phyloP scores from a whole-genome alignment of 306 rosid species.

The Corylus heterophylla region DNA sequence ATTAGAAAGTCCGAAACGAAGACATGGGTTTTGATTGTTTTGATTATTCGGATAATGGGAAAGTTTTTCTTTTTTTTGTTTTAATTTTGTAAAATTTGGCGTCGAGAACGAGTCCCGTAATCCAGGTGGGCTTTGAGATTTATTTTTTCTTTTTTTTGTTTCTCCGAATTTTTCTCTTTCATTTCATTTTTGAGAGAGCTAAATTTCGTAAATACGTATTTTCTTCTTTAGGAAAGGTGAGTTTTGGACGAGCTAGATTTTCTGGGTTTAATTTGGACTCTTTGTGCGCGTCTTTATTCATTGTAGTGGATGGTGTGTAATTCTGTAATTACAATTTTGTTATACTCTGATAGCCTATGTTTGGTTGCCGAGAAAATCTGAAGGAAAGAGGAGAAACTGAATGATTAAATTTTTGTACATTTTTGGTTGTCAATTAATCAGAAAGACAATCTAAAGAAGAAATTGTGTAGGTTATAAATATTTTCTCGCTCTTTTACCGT shows the following conservation, averaged over 20 bases:
- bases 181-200: slow-evolving; percentile 21
- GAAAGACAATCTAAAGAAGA: not conserved
- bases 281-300: slow-evolving; percentile 34
- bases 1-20: not conserved
- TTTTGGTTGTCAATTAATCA: not conserved
- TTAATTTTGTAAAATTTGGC: slow-evolving; percentile 9
- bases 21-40: slow-evolving; percentile 19
- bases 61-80: not conserved
- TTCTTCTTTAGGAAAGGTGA: slow-evolving; percentile 25
- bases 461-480: not conserved
- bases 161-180: slow-evolving; percentile 2
- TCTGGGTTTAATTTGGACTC: slow-evolving; percentile 13
- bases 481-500: not conserved
- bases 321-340: slow-evolving; percentile 18
- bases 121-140: slow-evolving; percentile 22
- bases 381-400: slow-evolving; percentile 15
- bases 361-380: slow-evolving; percentile 26
- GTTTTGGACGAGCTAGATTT: slow-evolving; percentile 2
- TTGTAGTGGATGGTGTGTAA: slow-evolving; percentile 27
- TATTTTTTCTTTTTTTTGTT: not conserved
- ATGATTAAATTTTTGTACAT: not conserved
- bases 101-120: not conserved
- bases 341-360: slow-evolving; percentile 23
- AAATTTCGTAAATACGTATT: slow-evolving; percentile 36
- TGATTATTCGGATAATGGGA: slow-evolving; percentile 15